Evolutionary conservation across 352 stramenopile species (phyloP).

Genomic region (Phytophthora melonis): DNA sequence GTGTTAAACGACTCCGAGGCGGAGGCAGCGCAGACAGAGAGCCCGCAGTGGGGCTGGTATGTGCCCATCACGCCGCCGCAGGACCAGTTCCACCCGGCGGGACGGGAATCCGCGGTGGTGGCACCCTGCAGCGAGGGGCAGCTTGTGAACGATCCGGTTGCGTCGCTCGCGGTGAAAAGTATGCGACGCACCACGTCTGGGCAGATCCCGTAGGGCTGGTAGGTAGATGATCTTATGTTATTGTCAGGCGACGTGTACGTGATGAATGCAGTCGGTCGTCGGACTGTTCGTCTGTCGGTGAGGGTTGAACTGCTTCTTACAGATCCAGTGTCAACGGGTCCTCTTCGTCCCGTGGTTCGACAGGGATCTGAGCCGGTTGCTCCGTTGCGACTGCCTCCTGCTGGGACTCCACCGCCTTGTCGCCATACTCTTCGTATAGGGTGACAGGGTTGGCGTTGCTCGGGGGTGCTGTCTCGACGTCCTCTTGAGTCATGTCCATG

Average conservation of each 20-base stretch:
- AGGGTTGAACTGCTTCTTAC: slow-evolving; percentile 18
- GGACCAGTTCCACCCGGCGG: slow-evolving; percentile 52
- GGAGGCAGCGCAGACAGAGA: slow-evolving; percentile 61
- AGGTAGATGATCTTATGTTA: slow-evolving; percentile 10
- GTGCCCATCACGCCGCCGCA: slow-evolving; percentile 86
- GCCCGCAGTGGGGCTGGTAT: slow-evolving; percentile 90
- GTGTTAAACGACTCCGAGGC: slow-evolving; percentile 25
- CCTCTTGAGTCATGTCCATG: slow-evolving; percentile 30
- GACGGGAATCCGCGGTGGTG: slow-evolving; percentile 10
- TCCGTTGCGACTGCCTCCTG: neutral
- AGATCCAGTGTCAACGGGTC: slow-evolving; percentile 28
- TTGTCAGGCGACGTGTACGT: neutral
- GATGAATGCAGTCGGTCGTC: neutral
- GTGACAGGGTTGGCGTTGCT: neutral
- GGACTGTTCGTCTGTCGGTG: slow-evolving; percentile 1
- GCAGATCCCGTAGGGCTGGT: slow-evolving; percentile 36
- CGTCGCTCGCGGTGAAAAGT: slow-evolving; percentile 9
- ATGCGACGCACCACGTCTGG: slow-evolving; percentile 52
- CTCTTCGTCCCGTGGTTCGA: slow-evolving; percentile 8
- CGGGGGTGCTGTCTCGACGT: neutral
- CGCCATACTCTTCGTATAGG: neutral
- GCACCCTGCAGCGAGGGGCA: neutral
- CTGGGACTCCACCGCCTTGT: neutral
- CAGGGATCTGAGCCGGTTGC: neutral
- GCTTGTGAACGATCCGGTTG: neutral